Percentiles rank a stretch among this genome's conserved stretches.
These are phyloP conservation scores for Kuraishia capsulata DNA, from an alignment of 805 yeast genomes.

Conservation along the genomic window DNA sequence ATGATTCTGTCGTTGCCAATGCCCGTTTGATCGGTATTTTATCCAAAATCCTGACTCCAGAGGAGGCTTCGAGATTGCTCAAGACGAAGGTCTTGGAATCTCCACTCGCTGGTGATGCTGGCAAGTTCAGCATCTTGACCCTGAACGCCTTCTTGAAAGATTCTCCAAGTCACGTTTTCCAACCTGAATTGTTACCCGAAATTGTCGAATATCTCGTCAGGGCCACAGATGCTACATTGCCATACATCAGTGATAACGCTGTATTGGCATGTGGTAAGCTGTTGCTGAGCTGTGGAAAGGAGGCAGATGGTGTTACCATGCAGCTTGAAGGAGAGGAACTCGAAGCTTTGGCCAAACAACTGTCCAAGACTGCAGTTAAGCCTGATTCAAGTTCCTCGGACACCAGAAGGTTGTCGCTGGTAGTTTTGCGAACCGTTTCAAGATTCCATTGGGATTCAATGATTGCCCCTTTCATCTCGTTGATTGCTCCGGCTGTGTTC, in stretches of 20 bases:
- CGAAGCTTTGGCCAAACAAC: conserved; percentile 34
- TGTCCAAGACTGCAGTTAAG: conserved; percentile 37
- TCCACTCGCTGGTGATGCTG: conserved; percentile 30
- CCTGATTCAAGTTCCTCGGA: conserved; percentile 63
- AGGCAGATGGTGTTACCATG: conserved; percentile 20
- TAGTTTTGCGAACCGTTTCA: conserved; percentile 66
- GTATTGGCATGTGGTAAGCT: conserved; percentile 77
- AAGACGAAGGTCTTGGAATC: conserved; percentile 47
- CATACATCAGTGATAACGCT: conserved; percentile 66
- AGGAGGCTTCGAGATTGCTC: conserved; percentile 55
- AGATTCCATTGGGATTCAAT: conserved; percentile 44
- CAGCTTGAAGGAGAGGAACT: conserved; percentile 27
- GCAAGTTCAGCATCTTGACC: conserved; percentile 60
- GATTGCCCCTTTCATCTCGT: conserved; percentile 43
- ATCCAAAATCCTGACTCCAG: conserved; percentile 53
- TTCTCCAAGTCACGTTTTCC: conserved; percentile 57
- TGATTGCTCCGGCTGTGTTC: conserved; percentile 66
- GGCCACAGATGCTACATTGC: conserved; percentile 30
- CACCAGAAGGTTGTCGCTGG: conserved; percentile 70
- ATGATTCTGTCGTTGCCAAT: conserved; percentile 61
- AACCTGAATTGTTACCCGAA: conserved; percentile 38
- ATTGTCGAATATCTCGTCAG: conserved; percentile 38
- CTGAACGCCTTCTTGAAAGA: conserved; percentile 74
- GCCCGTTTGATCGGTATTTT: conserved; percentile 75
- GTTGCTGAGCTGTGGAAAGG: conserved; percentile 39